A percentile compares a stretch with the other conserved stretches of the same genome.
Evolutionary conservation across 305 asterid genomes (phyloP).

Genomic region (Fraxinus paxiana): DNA sequence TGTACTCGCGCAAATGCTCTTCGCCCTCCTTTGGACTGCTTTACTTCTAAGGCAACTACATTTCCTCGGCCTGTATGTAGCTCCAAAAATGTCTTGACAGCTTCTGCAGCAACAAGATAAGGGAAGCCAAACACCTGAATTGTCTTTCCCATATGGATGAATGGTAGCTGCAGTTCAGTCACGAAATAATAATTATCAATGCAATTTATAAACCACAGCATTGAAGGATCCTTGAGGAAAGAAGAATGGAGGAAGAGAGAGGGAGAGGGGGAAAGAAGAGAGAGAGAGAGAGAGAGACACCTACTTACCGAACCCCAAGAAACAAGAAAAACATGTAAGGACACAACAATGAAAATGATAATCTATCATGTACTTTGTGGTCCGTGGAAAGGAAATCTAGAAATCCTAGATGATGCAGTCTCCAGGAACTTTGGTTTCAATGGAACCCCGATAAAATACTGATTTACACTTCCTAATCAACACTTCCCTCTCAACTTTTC

Average conservation of each 20-base stretch:
- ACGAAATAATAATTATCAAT: neutral
- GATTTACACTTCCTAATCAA: neutral
- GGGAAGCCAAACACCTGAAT: slow-evolving; percentile 59
- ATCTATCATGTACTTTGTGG: neutral
- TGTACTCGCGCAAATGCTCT: slow-evolving; percentile 66
- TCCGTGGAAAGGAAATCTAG: neutral
- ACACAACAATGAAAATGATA: neutral
- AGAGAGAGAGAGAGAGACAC: neutral
- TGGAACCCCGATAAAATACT: neutral
- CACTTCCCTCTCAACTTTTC: neutral
- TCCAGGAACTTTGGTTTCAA: neutral
- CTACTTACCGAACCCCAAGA: neutral
- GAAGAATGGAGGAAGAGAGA: neutral
- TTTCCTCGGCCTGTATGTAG: slow-evolving; percentile 38
- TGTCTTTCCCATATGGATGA: slow-evolving; percentile 51
- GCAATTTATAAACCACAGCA: neutral
- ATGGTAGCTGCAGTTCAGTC: slow-evolving; percentile 23
- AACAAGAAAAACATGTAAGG: neutral
- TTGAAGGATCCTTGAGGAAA: neutral
- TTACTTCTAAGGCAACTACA: slow-evolving; percentile 59
- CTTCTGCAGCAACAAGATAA: slow-evolving; percentile 35
- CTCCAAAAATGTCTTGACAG: slow-evolving; percentile 45
- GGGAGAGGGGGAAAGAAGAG: neutral
- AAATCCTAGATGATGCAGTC: neutral
- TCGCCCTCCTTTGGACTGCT: slow-evolving; percentile 33